Conservation (phyloP, 331 rosid genomes). For the Rhamnella rubrinervis region DNA sequence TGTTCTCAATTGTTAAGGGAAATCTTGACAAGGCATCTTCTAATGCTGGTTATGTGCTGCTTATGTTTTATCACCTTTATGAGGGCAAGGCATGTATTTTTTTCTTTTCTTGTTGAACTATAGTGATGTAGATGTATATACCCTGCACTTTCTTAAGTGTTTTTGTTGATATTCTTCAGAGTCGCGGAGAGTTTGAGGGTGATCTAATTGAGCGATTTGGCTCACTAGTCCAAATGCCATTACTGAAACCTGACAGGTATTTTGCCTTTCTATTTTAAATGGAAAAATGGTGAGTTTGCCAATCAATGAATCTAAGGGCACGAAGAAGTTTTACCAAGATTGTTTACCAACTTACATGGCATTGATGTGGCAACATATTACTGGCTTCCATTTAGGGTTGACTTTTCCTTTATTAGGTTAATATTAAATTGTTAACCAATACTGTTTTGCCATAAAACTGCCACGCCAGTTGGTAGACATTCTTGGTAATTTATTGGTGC, state of each 20-base stretch:
- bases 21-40: slow-evolving; percentile 89
- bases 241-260: slow-evolving; percentile 78
- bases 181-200: slow-evolving; percentile 72
- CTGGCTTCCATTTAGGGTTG: no score
- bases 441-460: no score
- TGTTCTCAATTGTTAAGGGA: slow-evolving; percentile 54
- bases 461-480: no score
- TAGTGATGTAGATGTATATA: background rate
- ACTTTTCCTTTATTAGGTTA: no score
- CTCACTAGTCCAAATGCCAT: slow-evolving; percentile 87
- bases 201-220: slow-evolving; percentile 83
- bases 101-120: background rate
- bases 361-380: no score
- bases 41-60: slow-evolving; percentile 90
- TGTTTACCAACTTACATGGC: no score
- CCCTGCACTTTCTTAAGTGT: slow-evolving; percentile 28
- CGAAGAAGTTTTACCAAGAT: no score
- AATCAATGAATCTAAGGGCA: no score
- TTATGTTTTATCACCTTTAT: slow-evolving; percentile 96
- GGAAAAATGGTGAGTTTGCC: background rate
- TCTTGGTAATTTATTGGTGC: no score
- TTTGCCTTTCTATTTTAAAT: background rate
- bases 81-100: slow-evolving; percentile 73
- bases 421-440: no score
- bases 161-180: slow-evolving; percentile 45